Base-by-base conservation (phyloP, 257 asterid genomes). In the Paraleonurus japonicus region DNA sequence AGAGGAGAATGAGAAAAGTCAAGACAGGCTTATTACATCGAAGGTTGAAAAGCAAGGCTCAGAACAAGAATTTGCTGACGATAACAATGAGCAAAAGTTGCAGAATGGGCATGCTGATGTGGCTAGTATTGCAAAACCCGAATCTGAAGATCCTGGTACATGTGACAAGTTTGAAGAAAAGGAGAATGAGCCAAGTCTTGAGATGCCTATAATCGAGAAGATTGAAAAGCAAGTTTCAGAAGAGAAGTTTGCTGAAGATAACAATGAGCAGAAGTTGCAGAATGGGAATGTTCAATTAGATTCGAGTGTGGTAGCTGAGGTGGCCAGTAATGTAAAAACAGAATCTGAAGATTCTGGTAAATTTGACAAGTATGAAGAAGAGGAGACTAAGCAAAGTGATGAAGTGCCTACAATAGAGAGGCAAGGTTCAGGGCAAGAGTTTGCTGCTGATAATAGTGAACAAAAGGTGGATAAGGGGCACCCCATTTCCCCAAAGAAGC, bases 391-490 rank as follows among this genome's bases (percentile, higher is more conserved):
- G 62, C 78, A 70, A 79, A 85, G 77, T 33, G 74, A 61, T 54
- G 93, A 85, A 78, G 76, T 39, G 53, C 73, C 67, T 50, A 43
- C 61, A 47, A 70, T 70, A 28, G 94, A 86, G 55, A 81, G 69
- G 71, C 84, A 82, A 81, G 85, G 76, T 71, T 81, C 86, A 62
- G 74, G 73, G 58, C 80, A 79, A 61, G 83, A 78, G 78, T 70
- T 79, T 70, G 74, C 67, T 41, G 76, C 70, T 71, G 88, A 87
- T 74, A 64, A 15, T 67, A 77, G 71, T 53, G 83, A 77, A 73
- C 87, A 75, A 62, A 86, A 78, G 81, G 71, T 84, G 58, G 97
- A 84, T 32, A 84, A 74, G 82, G 84, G 81, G 75, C 53, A 69
- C 66, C 65, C 82, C 23, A 63, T 78, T 22, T 62, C 71, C 37